Evolutionary conservation across 768 basidiomycete species (phyloP), one percentile per base, ranked within the genome.

Genomic region (Phylloporus rhodoxanthus): DNA sequence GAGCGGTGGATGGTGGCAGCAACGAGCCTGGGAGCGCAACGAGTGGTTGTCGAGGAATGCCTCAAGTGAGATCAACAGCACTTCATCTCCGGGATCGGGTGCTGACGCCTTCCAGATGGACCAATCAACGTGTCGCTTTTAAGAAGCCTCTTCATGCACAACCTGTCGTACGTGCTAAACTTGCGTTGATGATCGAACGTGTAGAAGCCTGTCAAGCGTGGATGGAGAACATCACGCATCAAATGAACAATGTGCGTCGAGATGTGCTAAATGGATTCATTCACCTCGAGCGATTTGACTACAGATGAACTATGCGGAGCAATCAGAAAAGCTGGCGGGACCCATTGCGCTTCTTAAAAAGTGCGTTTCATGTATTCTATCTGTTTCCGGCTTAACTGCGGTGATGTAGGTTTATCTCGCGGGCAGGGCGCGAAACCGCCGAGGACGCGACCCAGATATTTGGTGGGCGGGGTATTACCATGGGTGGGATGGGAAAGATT

Each of bases 311-410:
- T 94, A 94, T 61, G 75, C 74, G 45, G 82, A 94, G 63, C 89
- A 88, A 69, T 85, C 91, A 1, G 80, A 82, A 53, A 86, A 87
- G 59, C 72, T 96, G 9, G 92, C 92, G n/a, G 91, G 88, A 3
- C 79, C 85, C 5, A 91, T 95, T 58, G 92, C 85, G 11, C 75
- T 95, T 40, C 74, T 92, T 60, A 97, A 97, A 69, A 86, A 91
- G 87, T 89, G 56, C 56, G 83, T 69, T 32, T 8, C 41, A 17
- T 28, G 14, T 13, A 13, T 13, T 3, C 2, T 7, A 1, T 20
- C 6, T 26, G 26, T 32, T 28, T 21, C 14, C 17, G 4, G 52
- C 54, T 46, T 56, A 14, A 55, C 33, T 34, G 28, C 44, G 29
- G 34, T 15, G 39, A 11, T 47, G 15, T 55, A 88, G 86, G 63